Percentiles rank a stretch among this genome's conserved stretches.
These are phyloP conservation scores for Setaria viridis DNA, from an alignment of 202 grass and related monocot species.

Conservation along the genomic window DNA sequence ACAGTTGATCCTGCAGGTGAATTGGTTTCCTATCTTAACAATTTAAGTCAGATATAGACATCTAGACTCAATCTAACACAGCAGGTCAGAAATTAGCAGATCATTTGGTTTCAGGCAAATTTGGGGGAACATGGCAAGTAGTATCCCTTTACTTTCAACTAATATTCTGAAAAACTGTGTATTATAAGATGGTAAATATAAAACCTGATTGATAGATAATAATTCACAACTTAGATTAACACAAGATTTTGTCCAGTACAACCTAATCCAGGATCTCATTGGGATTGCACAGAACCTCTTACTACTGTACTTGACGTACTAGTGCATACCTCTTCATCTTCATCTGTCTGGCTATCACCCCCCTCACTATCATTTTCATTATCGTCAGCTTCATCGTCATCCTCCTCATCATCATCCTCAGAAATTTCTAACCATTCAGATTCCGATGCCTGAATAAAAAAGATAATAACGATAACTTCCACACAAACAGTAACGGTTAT, in stretches of 20 bases:
- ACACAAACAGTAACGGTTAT: not conserved
- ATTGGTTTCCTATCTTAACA: not conserved
- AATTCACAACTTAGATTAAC: not conserved
- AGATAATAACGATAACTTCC: slow-evolving; percentile 3
- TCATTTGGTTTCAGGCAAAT: not conserved
- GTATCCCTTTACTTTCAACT: too few relatives aligned
- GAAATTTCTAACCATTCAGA: slow-evolving; percentile 96
- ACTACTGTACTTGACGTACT: not conserved
- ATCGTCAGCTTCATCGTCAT: slow-evolving; percentile 69
- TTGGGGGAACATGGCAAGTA: too few relatives aligned
- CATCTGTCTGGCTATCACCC: slow-evolving; percentile 69
- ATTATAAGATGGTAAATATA: too few relatives aligned
- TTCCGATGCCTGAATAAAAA: slow-evolving; percentile 79
- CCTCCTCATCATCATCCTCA: slow-evolving; percentile 78
- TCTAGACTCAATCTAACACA: slow-evolving; percentile 9
- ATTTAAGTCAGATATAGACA: not conserved
- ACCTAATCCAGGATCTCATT: slow-evolving; percentile 9
- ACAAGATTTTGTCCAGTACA: not conserved
- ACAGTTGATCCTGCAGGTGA: slow-evolving; percentile 5
- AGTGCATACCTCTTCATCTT: slow-evolving; percentile 60
- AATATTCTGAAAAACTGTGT: too few relatives aligned
- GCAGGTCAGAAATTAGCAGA: not conserved
- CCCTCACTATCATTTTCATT: slow-evolving; percentile 59
- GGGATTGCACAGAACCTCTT: not conserved
- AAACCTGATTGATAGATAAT: too few relatives aligned